These are phyloP conservation scores for Apophysomyces elegans DNA, from an alignment of 371 early-diverging fungal genomes.

Conservation along the genomic window DNA sequence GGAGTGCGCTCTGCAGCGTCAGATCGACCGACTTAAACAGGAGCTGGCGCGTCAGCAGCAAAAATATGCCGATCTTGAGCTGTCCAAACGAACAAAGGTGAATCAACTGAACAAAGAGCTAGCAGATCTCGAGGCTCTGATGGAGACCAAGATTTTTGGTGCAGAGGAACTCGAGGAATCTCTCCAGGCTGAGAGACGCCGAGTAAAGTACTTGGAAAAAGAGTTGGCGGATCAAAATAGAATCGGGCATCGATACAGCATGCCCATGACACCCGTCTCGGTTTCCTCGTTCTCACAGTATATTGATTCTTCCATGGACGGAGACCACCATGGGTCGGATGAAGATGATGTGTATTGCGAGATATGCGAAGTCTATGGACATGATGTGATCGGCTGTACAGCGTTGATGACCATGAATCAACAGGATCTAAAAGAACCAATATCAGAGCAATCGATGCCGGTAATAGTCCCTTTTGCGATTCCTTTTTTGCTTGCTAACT, in stretches of 20 bases:
- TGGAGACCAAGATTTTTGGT: conserved; percentile 64
- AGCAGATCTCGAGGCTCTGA: conserved; percentile 26
- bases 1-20: conserved; percentile 30
- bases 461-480: neutral
- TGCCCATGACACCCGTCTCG: conserved; percentile 15
- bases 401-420: conserved; percentile 34
- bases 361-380: conserved; percentile 65
- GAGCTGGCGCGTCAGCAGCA: conserved; percentile 52
- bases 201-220: conserved; percentile 18
- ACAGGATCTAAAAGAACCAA: neutral
- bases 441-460: conserved; percentile 8
- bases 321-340: neutral
- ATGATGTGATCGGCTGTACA: conserved; percentile 60
- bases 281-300: conserved; percentile 11
- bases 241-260: conserved; percentile 12
- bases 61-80: conserved; percentile 57
- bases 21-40: conserved; percentile 51
- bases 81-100: conserved; percentile 33
- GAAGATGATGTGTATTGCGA: conserved; percentile 49
- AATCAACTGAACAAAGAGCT: conserved; percentile 13
- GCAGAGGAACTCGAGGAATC: conserved; percentile 70
- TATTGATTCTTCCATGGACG: conserved; percentile 2
- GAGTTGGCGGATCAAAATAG: conserved; percentile 9
- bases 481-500: neutral
- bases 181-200: conserved; percentile 20